Percentiles rank a stretch among this genome's conserved stretches.
Conservation (phyloP, 495 filamentous ascomycete species). For the Podospora bellae-mahoneyi region DNA sequence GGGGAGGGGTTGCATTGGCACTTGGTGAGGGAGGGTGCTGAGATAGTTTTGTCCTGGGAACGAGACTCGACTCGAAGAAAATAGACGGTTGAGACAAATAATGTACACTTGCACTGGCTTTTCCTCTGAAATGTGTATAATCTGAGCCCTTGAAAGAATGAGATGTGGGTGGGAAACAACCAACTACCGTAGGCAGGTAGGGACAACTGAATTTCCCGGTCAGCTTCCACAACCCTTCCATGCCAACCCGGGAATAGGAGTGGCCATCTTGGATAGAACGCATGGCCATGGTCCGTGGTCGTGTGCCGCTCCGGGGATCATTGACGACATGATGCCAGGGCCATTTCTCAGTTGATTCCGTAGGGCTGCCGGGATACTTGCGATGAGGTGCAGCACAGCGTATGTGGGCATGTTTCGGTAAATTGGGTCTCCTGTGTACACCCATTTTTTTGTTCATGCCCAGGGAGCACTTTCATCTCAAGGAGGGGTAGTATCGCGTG, state of each 20-base stretch:
- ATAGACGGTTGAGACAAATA: neutral
- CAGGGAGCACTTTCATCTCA: neutral
- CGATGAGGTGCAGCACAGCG: conserved; percentile 2
- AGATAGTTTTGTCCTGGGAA: neutral
- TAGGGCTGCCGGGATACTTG: conserved; percentile 3
- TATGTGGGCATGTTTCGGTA: neutral
- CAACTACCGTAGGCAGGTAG: neutral
- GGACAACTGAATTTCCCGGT: neutral
- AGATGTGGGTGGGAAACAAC: neutral
- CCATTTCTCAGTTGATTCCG: neutral
- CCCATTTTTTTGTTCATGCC: neutral
- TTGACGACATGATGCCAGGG: neutral
- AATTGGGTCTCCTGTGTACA: neutral
- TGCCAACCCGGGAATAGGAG: neutral
- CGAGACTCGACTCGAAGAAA: neutral
- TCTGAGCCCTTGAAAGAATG: neutral
- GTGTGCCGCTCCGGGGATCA: conserved; percentile 15
- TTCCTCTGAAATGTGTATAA: neutral
- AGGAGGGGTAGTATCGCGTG: neutral
- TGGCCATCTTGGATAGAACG: conserved; percentile 11
- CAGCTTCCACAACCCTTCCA: neutral
- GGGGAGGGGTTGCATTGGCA: conserved; percentile 7
- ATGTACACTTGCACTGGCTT: neutral
- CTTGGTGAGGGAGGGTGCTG: neutral
- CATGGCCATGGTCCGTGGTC: conserved; percentile 17